Conservation (phyloP, 176 grass and related monocot genomes). For the Pontederia paniculata region DNA sequence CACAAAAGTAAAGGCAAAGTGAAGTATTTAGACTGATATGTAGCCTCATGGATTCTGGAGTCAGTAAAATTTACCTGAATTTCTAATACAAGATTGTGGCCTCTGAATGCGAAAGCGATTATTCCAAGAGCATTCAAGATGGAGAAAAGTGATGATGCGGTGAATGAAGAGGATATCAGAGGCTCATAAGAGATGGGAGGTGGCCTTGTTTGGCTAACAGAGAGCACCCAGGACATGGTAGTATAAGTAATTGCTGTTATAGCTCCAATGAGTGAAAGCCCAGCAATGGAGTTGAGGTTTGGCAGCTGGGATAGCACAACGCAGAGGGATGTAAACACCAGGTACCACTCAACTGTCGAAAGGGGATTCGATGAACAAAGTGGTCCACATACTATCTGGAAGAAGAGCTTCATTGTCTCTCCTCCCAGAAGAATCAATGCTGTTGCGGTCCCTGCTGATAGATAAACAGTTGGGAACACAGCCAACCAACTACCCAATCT, state of each 20-base stretch:
- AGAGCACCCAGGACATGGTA: constrained; percentile 91
- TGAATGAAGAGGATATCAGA: constrained; percentile 34
- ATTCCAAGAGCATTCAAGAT: constrained; percentile 83
- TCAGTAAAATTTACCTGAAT: constrained; percentile 55
- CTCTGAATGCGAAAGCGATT: constrained; percentile 91
- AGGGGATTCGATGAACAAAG: constrained; percentile 64
- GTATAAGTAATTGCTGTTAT: constrained; percentile 80
- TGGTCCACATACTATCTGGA: constrained; percentile 75
- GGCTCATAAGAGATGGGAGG: constrained; percentile 56
- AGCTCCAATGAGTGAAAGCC: constrained; percentile 77
- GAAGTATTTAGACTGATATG: too few species aligned
- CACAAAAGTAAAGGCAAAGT: not conserved
- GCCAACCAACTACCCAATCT: constrained; percentile 71
- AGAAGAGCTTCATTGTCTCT: constrained; percentile 95
- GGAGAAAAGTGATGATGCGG: constrained; percentile 42
- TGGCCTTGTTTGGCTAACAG: constrained; percentile 49
- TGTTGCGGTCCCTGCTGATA: constrained; percentile 86
- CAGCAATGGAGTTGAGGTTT: constrained; percentile 95
- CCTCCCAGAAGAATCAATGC: constrained; percentile 86
- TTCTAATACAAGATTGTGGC: constrained; percentile 91
- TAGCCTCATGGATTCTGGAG: not conserved
- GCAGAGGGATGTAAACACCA: constrained; percentile 81
- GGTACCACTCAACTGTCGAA: constrained; percentile 88
- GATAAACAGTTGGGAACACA: constrained; percentile 94
- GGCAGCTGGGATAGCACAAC: constrained; percentile 93